These are phyloP conservation scores for Onygena corvina DNA, from an alignment of 2,329 filamentous ascomycete genomes.

Conservation along the genomic window DNA sequence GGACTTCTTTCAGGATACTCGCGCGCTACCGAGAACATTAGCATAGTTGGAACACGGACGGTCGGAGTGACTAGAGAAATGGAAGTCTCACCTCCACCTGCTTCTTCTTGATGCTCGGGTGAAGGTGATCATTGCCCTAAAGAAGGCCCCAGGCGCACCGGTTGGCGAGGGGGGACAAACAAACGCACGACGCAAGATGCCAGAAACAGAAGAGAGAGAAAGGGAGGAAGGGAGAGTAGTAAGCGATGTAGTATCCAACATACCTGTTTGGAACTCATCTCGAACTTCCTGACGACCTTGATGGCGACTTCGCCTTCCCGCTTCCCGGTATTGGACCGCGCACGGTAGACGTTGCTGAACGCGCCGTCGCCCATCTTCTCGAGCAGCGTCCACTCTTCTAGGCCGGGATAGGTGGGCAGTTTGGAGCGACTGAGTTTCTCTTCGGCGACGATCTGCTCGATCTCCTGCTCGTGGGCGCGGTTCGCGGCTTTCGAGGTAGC, in stretches of 20 bases:
- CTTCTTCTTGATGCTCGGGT: slow-evolving; percentile 87
- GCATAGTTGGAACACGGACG: slow-evolving; percentile 12
- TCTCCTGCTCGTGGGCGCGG: slow-evolving; percentile 45
- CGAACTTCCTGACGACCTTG: slow-evolving; percentile 96
- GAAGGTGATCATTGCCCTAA: slow-evolving; percentile 83
- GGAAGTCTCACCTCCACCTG: slow-evolving; percentile 71
- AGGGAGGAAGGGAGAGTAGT: slow-evolving; percentile 13
- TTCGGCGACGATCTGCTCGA: slow-evolving; percentile 79
- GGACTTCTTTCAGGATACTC: slow-evolving; percentile 96
- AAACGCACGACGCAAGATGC: slow-evolving; percentile 12
- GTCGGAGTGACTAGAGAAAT: slow-evolving; percentile 22
- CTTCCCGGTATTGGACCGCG: slow-evolving; percentile 59
- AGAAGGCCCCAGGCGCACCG: slow-evolving; percentile 4
- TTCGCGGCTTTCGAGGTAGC: slow-evolving; percentile 37
- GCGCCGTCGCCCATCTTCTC: slow-evolving; percentile 99
- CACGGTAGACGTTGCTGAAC: slow-evolving; percentile 96
- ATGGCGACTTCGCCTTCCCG: slow-evolving; percentile 70
- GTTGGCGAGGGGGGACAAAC: slow-evolving; percentile 3
- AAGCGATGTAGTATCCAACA: slow-evolving; percentile 33
- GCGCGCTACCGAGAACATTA: slow-evolving; percentile 34
- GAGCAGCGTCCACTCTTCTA: slow-evolving; percentile 72
- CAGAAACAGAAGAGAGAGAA: slow-evolving; percentile 16
- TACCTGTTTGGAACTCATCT: slow-evolving; percentile 99
- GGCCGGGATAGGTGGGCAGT: slow-evolving; percentile 71
- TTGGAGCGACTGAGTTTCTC: slow-evolving; percentile 78